Base-by-base conservation (phyloP, 2,329 filamentous ascomycete species). In the Claviceps africana region DNA sequence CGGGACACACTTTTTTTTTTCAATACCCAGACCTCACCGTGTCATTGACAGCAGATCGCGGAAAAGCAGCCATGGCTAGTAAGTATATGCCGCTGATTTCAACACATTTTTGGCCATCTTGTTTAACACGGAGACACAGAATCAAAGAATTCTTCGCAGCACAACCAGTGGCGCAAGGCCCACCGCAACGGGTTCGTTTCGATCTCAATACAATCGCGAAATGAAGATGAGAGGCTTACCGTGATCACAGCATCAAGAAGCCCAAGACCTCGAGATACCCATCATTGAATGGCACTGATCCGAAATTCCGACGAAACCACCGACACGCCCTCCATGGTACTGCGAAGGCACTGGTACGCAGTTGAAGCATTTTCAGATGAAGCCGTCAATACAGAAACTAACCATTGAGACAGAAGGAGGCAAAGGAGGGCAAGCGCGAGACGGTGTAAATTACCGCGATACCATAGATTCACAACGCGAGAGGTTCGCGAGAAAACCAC, bases 81-180 rank as follows among this genome's bases (percentile, higher is more conserved):
- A 28, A 48, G 52, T 56, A 30, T 15, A 43, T 6, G 30, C 17
- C 33, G 40, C 21, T 10, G 30, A 19, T 28, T 8, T 44, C 11
- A 10, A 25, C 25, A 8, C 15, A 25, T 44, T 4, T 4, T 47
- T 5, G 45, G 8, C 13, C 37, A 22, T 48, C 53, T 22, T 21
- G 17, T 35, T 25, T 48, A 43, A 51, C 19, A 19, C 22, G 17
- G 21, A 19, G 33, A 13, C 48, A 54, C 72, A 96, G 90, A 97
- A 83, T 97, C 93, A 69, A 97, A 97, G 89, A 97, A 97, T 85
- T 94, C 88, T 78, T 96, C 91, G 69, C 91, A 97, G 82, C 89
- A 96, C 80, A 96, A 96, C 79, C 86, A 93, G 84, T 83, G 82
- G 74, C 86, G 86, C 81, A 98, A 98, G 87, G 90, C 89, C 78